Base-by-base conservation (phyloP, 345 rosid genomes). In the Arabidopsis suecica region DNA sequence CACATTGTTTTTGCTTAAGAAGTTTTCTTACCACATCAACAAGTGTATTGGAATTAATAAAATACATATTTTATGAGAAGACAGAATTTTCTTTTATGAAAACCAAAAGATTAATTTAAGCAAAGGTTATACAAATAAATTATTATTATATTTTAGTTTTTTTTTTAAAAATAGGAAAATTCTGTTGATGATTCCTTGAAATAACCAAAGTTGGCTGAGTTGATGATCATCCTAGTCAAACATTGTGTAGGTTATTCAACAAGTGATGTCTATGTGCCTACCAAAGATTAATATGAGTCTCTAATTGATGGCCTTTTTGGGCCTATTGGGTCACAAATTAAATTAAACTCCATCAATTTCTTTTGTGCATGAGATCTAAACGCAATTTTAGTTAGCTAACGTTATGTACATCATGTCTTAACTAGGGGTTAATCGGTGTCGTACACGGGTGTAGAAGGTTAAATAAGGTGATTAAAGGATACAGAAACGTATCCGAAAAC, bases 281-380 rank as follows among this genome's bases (percentile, higher is more conserved):
- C 30, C 32, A 51, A 50, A 51, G 32, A 51, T 9, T 45, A 45
- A 50, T 50, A 14, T 9, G 12, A 50, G 55, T 50, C 13, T 50
- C 50, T 50, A 10, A 16, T 16, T 16, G 22, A 28, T 28, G 57
- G 57, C n/a, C 25, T 34, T 58, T 7, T 6, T 58, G 14, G 62
- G 42, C 14, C 8, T 59, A 36, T 18, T 23, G 33, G 57, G 23
- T 51, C 28, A 36, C 63, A 58, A 58, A 9, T 2, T 44, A 18
- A 34, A 58, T 13, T 58, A 28, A 28, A 28, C 3, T 28, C 3
- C 30, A 28, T 8, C 25, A 16, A n/a, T 3, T 57, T 57, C 12
- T 33, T 57, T n/a, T 13, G 61, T 57, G 61, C 61, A 56, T 32
- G 40, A 50, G 30, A 50, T 22, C 25, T 49, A 20, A 18, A 12